Evolutionary conservation across 192 early-diverging fungal genomes (phyloP).

Genomic region (Backusella australiensis): DNA sequence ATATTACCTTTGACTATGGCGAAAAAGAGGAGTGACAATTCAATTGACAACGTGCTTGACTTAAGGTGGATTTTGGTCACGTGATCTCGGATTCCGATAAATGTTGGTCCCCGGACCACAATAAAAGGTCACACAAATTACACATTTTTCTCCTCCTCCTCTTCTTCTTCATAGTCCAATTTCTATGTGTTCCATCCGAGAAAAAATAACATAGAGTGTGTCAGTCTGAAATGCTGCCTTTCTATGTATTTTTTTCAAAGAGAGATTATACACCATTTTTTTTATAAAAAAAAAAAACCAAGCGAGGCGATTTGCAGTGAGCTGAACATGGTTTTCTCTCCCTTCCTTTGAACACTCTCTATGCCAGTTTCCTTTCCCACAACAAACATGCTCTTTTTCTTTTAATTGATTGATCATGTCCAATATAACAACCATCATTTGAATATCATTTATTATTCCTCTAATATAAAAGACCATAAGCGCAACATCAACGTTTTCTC

Average conservation of each 20-base stretch:
- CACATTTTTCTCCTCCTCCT: neutral
- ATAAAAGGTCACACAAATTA: neutral
- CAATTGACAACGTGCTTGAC: neutral
- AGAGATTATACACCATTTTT: neutral
- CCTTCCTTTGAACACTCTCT: neutral
- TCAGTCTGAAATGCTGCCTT: neutral
- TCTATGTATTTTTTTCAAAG: neutral
- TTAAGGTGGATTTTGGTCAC: neutral
- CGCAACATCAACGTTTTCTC: neutral
- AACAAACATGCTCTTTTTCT: neutral
- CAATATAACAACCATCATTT: neutral
- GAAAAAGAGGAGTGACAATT: constrained; percentile 20
- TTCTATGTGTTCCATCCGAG: neutral
- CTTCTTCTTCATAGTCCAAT: neutral
- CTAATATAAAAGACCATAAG: neutral
- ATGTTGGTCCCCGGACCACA: neutral
- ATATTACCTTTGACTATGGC: constrained; percentile 24
- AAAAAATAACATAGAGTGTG: neutral
- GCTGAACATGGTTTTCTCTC: neutral
- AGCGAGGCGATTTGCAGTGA: neutral
- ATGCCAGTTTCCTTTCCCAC: neutral
- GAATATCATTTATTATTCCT: neutral
- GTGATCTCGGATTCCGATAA: neutral
- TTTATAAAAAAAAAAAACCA: neutral
- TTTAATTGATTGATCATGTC: neutral